Base-by-base conservation (phyloP, 2,329 filamentous ascomycete species). In the Raffaelea albimanens region DNA sequence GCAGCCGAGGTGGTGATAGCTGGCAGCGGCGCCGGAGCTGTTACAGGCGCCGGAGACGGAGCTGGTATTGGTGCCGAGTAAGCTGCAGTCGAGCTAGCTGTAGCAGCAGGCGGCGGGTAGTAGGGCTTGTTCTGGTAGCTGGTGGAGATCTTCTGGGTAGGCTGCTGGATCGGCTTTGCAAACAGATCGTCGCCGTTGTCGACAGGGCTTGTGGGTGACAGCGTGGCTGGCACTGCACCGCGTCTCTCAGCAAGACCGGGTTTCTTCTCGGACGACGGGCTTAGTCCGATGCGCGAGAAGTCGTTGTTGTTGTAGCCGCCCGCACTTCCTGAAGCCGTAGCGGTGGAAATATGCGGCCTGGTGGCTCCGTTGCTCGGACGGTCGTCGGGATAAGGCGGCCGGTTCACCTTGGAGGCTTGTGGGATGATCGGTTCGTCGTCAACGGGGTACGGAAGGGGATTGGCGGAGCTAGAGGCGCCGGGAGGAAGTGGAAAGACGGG, bases 111-210 rank as follows among this genome's bases (percentile, higher is more conserved):
- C 9, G 78, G 76, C 19, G 79, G 78, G 53, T 82, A 81, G 58
- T 81, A 81, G 2, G 73, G 70, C 60, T 76, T 78, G 52, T 71
- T 70, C 52, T 76, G 72, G 56, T 78, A 78, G 47, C 67, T 61
- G 46, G 61, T 66, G 13, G 68, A 65, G 36, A 68, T 61, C 44
- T 63, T 66, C 42, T 50, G 22, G 4, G 25, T 21, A 50, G 55
- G 65, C 50, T 71, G 55, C 63, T 65, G 64, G 44, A 80, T 57
- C 7, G 77, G 76, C 57, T 81, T 82, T 51, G 87, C 84, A 63
- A 94, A 94, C 46, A 95, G 69, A n/a, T 80, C 85, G 47, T 88
- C n/a, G n/a, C n/a, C 82, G 58, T 83, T 83, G 53, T 93, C 86
- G 21, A 74, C 71, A 19, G 86, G 84, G 40, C 84, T 88, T 18